Percentiles rank a stretch among this genome's conserved stretches.
Evolutionary conservation across 768 basidiomycete species (phyloP).

Genomic region (Gloeostereum incarnatum): DNA sequence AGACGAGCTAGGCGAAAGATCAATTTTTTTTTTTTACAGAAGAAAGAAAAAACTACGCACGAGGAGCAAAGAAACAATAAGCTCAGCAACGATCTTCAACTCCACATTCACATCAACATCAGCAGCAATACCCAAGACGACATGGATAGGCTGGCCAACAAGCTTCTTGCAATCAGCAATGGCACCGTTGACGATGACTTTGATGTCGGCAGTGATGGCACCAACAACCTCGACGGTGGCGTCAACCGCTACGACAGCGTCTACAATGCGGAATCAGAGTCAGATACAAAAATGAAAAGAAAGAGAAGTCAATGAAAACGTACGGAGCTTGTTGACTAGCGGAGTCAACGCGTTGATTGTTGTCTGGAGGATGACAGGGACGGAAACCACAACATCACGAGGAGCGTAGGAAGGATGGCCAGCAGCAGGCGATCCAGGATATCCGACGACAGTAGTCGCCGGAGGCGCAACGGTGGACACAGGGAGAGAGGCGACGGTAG

Average conservation of each 20-base stretch:
- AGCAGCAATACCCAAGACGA: slow-evolving; percentile 5
- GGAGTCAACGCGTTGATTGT: slow-evolving; percentile 3
- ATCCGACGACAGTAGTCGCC: too few relatives aligned
- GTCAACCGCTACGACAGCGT: slow-evolving; percentile 3
- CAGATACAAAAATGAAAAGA: background rate
- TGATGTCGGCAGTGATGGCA: slow-evolving; percentile 5
- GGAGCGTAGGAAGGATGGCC: too few relatives aligned
- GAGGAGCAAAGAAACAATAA: slow-evolving; percentile 3
- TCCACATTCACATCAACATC: slow-evolving; percentile 5
- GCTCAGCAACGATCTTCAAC: slow-evolving; percentile 5
- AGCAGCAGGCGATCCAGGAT: too few relatives aligned
- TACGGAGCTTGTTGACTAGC: slow-evolving; percentile 4
- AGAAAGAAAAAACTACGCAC: slow-evolving; percentile 1
- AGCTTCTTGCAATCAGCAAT: slow-evolving; percentile 5
- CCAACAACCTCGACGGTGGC: slow-evolving; percentile 5
- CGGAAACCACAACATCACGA: slow-evolving; percentile 4
- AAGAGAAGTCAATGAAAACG: background rate
- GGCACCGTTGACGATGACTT: slow-evolving; percentile 1
- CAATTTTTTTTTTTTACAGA: too few relatives aligned
- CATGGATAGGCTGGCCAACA: slow-evolving; percentile 2
- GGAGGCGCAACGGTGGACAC: too few relatives aligned
- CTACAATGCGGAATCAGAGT: background rate
- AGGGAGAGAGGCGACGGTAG: too few relatives aligned
- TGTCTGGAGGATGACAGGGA: slow-evolving; percentile 1
- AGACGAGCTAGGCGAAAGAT: slow-evolving; percentile 4